Evolutionary conservation across 805 yeast species (phyloP), one percentile per base, ranked within the genome.

Genomic region (Candida fluviatilis): DNA sequence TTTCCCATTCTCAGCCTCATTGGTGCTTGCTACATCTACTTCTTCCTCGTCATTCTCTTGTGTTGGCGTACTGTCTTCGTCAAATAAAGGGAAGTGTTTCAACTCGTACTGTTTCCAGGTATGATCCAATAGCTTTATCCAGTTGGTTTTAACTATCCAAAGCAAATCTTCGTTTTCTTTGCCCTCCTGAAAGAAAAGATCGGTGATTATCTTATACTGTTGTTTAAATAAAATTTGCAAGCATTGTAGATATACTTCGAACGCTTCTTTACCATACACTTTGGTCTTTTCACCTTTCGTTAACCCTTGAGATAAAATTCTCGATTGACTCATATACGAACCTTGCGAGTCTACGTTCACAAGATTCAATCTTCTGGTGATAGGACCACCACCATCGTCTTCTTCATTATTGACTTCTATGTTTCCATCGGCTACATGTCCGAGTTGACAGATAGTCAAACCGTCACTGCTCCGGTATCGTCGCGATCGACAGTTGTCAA

Each of bases 371-470:
- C 86, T 65, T 50, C 76, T 69, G 4, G 87, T 78, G 5, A 31
- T 31, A 8, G 35, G 35, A 5, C 35, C 35, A 10, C 67, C 63
- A 10, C 71, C 71, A 25, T 75, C 83, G 42, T 81, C 91, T n/a
- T 82, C 89, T 34, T 87, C 95, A 51, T 87, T 91, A 45, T 84
- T 85, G 45, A 79, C 70, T 55, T 87, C 95, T 18, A 84, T 54
- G 45, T 81, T 84, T 25, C 90, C 89, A 46, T 82, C 91, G 59
- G 78, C 76, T 15, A 90, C 89, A 61, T 91, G 99, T 4, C 98
- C 98, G 52, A 76, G 83, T 51, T 85, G 91, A 57, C 99, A 91
- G 8, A 90, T 82, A 40, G 80, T 73, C 36, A 77, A 77, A 18
- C 99, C 99, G 51, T 84, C 87, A 3, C 78, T 64, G 21, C 76